Conservation (phyloP, 495 filamentous ascomycete genomes). For the Penicillium crystallinum region DNA sequence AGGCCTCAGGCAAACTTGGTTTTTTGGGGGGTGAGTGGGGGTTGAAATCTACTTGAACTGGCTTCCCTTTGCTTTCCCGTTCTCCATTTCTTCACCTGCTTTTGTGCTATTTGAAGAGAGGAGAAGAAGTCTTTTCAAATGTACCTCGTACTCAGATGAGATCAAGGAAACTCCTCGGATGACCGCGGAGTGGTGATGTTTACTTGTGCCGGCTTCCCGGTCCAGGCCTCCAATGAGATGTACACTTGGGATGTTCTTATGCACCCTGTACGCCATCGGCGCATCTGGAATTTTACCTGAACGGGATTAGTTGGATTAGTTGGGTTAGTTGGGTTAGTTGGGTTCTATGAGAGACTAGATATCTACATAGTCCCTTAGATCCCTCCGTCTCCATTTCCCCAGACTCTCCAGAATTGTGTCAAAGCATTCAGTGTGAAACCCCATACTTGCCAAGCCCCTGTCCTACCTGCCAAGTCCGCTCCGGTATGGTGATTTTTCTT, state of each 20-base stretch:
- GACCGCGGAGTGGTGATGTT: conserved; percentile 10
- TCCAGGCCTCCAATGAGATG: too few species aligned
- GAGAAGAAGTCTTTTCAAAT: too few species aligned
- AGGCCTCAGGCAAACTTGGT: conserved; percentile 5
- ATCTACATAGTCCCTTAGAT: not conserved
- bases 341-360: too few species aligned
- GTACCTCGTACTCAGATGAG: too few species aligned
- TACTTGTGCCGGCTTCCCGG: conserved; percentile 18
- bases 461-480: conserved; percentile 7
- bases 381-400: not conserved
- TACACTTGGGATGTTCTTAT: too few species aligned
- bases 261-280: not conserved
- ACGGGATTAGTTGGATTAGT: conserved; percentile 15
- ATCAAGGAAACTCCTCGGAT: conserved; percentile 6
- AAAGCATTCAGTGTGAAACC: not conserved
- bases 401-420: not conserved
- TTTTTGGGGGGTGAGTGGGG: conserved; percentile 7
- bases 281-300: conserved; percentile 24
- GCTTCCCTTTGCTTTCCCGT: not conserved
- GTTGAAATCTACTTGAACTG: not conserved
- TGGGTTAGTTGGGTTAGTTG: too few species aligned
- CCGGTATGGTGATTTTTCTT: not conserved
- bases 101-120: too few species aligned
- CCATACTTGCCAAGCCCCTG: conserved; percentile 11
- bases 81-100: not conserved